Conservation (phyloP, 768 basidiomycete genomes). For the Lentinula aciculospora region DNA sequence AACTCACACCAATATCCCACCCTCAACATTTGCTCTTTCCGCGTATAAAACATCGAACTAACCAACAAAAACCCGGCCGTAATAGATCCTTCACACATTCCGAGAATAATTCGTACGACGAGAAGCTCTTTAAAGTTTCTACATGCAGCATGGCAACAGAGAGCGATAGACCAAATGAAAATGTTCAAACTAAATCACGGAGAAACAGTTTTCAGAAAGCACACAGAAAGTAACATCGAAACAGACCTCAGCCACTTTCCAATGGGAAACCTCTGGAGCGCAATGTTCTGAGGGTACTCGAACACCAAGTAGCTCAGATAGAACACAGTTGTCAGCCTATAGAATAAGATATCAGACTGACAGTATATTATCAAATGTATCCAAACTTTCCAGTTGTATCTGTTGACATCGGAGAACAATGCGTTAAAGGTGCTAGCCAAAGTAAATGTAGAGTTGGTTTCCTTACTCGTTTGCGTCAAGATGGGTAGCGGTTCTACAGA, state of each 20-base stretch:
- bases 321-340: conserved; percentile 71
- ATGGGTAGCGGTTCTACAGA: conserved; percentile 48
- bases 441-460: background rate
- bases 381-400: conserved; percentile 56
- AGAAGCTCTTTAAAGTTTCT: conserved; percentile 62
- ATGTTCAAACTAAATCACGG: conserved; percentile 49
- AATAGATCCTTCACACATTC: conserved; percentile 69
- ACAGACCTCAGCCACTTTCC: conserved; percentile 76
- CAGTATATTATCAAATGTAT: background rate
- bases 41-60: conserved; percentile 74
- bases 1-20: conserved; percentile 74
- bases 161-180: conserved; percentile 58
- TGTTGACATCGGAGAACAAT: conserved; percentile 15
- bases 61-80: conserved; percentile 77
- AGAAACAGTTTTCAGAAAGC: background rate
- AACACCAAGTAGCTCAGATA: conserved; percentile 67
- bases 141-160: conserved; percentile 64
- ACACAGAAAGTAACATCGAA: background rate
- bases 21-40: conserved; percentile 60
- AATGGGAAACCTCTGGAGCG: conserved; percentile 67
- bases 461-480: conserved; percentile 60
- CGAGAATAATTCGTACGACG: conserved; percentile 56
- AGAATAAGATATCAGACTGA: background rate
- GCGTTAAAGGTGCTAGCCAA: background rate
- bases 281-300: conserved; percentile 71